Evolutionary conservation across 352 stramenopile species (phyloP).

Genomic region (Vaucheria bursata): DNA sequence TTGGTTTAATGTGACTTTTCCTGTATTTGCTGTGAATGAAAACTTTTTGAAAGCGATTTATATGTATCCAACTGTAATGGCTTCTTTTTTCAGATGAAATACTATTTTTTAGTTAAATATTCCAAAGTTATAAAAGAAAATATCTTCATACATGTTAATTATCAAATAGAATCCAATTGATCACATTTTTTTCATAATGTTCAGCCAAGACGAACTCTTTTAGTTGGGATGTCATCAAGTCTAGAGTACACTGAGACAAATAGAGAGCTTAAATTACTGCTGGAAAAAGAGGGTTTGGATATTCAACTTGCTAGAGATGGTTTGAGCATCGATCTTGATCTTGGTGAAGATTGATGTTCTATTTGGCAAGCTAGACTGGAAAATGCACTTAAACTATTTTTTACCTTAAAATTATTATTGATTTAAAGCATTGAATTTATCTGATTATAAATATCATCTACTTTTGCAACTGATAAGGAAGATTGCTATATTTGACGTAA

Average conservation of each 20-base stretch:
- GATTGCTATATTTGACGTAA: too few relatives aligned
- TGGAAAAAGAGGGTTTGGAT: slow-evolving; percentile 15
- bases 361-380: too few relatives aligned
- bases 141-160: not conserved
- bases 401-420: too few relatives aligned
- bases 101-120: not conserved
- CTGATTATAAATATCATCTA: too few relatives aligned
- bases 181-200: not conserved
- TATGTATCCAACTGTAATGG: not conserved
- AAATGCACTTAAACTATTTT: too few relatives aligned
- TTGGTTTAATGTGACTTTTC: not conserved
- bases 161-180: not conserved
- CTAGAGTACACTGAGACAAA: slow-evolving; percentile 29
- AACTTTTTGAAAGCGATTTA: not conserved
- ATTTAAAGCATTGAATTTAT: too few relatives aligned
- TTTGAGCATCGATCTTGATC: slow-evolving; percentile 19
- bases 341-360: not conserved
- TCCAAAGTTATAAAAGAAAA: not conserved
- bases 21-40: not conserved
- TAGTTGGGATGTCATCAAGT: slow-evolving; percentile 15
- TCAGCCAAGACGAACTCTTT: slow-evolving; percentile 7
- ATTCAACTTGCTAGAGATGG: slow-evolving; percentile 24
- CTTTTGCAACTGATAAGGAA: too few relatives aligned
- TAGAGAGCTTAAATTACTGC: slow-evolving; percentile 1
- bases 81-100: too few relatives aligned